phyloP scores from a whole-genome alignment of 2,329 filamentous ascomycete species.

The Diaporthe helianthi region DNA sequence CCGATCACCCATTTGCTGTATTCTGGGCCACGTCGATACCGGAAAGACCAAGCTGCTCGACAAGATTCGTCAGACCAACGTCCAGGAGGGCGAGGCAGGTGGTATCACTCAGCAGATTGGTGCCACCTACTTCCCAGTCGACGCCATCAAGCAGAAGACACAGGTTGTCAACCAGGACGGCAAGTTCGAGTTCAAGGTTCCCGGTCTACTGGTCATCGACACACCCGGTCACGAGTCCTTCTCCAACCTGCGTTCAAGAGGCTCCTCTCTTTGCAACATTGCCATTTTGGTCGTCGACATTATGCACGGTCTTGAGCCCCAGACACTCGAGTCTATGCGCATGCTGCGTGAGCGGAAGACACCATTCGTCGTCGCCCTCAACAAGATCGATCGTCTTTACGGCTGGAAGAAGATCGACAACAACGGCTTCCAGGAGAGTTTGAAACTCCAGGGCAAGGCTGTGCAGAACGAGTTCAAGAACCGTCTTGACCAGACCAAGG shows the following conservation, averaged over 20 bases:
- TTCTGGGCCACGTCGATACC: slow-evolving; percentile 99
- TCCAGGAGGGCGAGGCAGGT: slow-evolving; percentile 98
- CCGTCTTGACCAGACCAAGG: slow-evolving; percentile 87
- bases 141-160: slow-evolving; percentile 91
- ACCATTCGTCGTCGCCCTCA: slow-evolving; percentile 96
- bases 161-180: slow-evolving; percentile 90
- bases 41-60: slow-evolving; percentile 99
- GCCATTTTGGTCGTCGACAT: slow-evolving; percentile 99
- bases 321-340: slow-evolving; percentile 97
- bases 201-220: slow-evolving; percentile 94
- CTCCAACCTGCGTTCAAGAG: slow-evolving; percentile 94
- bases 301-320: slow-evolving; percentile 98
- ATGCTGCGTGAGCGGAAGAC: slow-evolving; percentile 92
- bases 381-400: slow-evolving; percentile 99
- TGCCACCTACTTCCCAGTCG: slow-evolving; percentile 98
- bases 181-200: slow-evolving; percentile 95
- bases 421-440: slow-evolving; percentile 95
- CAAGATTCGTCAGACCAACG: slow-evolving; percentile 98
- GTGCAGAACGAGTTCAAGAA: slow-evolving; percentile 95
- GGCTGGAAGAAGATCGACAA: slow-evolving; percentile 99
- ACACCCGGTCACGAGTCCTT: slow-evolving; percentile 99
- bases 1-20: slow-evolving; percentile 98
- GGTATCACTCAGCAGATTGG: slow-evolving; percentile 99
- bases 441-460: slow-evolving; percentile 83
- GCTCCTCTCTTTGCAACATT: slow-evolving; percentile 98